These are phyloP conservation scores for Aureobasidium sp. DNA, from an alignment of 2,329 filamentous ascomycete genomes.

Conservation along the genomic window DNA sequence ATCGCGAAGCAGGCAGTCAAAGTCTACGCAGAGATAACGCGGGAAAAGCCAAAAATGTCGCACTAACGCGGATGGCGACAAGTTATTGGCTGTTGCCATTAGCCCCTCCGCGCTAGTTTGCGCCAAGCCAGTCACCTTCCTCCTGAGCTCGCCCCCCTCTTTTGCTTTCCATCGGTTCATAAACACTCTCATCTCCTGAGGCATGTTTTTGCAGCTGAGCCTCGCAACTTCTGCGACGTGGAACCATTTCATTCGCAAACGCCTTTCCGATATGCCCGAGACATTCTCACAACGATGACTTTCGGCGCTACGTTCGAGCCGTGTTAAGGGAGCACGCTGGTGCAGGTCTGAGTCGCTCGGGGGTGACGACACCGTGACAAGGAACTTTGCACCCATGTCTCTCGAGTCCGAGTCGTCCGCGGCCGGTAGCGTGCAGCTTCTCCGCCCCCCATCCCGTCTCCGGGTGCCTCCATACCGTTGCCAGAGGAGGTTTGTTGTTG, in stretches of 20 bases:
- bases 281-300: neutral
- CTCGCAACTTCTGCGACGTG: neutral
- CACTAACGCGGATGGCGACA: neutral
- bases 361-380: conserved; percentile 8
- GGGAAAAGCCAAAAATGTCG: conserved; percentile 4
- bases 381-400: neutral
- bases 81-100: conserved; percentile 3
- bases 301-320: neutral
- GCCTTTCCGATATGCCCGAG: neutral
- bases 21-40: conserved; percentile 12
- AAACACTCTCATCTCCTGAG: conserved; percentile 1
- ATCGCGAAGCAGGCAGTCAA: neutral
- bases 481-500: neutral
- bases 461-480: neutral
- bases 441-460: neutral
- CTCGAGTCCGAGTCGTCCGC: conserved; percentile 10
- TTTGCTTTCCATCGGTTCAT: neutral
- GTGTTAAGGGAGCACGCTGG: neutral
- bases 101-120: neutral
- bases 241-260: neutral
- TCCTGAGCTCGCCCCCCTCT: neutral
- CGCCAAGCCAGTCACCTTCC: conserved; percentile 6
- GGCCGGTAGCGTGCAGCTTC: conserved; percentile 9
- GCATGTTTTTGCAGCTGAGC: conserved; percentile 5
- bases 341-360: neutral